Evolutionary conservation across 345 rosid genomes (phyloP).

Genomic region (Kernera saxatilis): DNA sequence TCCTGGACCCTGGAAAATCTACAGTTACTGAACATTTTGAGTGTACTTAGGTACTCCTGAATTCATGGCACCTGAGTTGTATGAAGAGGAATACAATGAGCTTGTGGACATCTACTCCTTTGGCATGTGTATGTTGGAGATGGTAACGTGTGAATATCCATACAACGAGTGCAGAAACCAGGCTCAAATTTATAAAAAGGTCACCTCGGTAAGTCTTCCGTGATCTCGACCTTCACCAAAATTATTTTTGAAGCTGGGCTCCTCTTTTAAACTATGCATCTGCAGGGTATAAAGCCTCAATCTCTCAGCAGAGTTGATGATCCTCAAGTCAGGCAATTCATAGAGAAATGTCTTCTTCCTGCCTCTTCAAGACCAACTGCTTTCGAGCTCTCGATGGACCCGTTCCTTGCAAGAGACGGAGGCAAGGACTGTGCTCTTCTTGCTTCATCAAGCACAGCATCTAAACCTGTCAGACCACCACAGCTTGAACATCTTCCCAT

Average conservation of each 20-base stretch:
- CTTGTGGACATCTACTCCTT: slow-evolving; percentile 83
- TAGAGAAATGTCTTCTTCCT: slow-evolving; percentile 86
- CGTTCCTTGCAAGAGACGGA: slow-evolving; percentile 49
- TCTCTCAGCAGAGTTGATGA: slow-evolving; percentile 69
- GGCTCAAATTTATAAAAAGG: slow-evolving; percentile 81
- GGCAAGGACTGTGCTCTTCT: slow-evolving; percentile 36
- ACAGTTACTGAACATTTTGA: not conserved
- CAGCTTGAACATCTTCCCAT: slow-evolving; percentile 40
- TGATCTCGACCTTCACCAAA: not conserved
- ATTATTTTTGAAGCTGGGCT: not conserved
- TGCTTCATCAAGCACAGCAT: slow-evolving; percentile 24
- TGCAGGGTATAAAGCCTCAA: slow-evolving; percentile 70
- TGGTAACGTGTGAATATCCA: slow-evolving; percentile 84
- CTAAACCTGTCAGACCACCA: slow-evolving; percentile 28
- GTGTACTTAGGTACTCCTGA: slow-evolving; percentile 70
- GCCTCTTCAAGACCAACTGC: slow-evolving; percentile 65
- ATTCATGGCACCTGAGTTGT: slow-evolving; percentile 97
- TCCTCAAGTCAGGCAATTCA: slow-evolving; percentile 60
- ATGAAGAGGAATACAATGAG: slow-evolving; percentile 83
- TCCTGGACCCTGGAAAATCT: not conserved
- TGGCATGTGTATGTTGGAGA: slow-evolving; percentile 92
- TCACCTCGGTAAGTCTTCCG: slow-evolving; percentile 49
- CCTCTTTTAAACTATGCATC: slow-evolving; percentile 19
- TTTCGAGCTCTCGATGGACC: slow-evolving; percentile 62
- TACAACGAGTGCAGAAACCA: slow-evolving; percentile 73